Evolutionary conservation across 2,329 filamentous ascomycete genomes (phyloP).

Genomic region (Penicillium janthinellum): DNA sequence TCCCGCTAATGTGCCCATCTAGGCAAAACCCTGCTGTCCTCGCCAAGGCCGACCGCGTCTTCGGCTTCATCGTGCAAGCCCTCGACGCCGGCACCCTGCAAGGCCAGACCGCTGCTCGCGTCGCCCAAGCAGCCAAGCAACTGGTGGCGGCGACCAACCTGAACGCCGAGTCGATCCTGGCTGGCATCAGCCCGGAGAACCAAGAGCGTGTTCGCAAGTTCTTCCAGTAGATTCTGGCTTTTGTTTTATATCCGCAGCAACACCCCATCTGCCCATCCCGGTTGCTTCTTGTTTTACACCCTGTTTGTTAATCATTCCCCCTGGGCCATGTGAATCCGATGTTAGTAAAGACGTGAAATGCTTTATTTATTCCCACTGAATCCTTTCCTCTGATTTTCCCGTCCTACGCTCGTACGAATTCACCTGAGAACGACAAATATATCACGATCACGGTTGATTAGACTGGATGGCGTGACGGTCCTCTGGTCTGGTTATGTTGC

Average conservation of each 20-base stretch:
- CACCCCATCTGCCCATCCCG: constrained; percentile 1
- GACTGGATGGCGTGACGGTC: neutral
- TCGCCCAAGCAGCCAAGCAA: constrained; percentile 75
- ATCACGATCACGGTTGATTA: neutral
- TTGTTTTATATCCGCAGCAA: constrained; percentile 26
- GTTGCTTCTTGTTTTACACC: constrained; percentile 3
- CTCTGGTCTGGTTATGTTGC: neutral
- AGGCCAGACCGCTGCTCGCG: constrained; percentile 75
- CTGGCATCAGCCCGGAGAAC: constrained; percentile 74
- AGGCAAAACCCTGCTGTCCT: constrained; percentile 86
- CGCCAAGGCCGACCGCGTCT: constrained; percentile 75
- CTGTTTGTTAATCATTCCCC: constrained; percentile 26
- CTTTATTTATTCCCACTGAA: constrained; percentile 18
- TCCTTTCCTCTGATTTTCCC: neutral
- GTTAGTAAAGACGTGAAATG: constrained; percentile 25
- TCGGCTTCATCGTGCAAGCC: constrained; percentile 81
- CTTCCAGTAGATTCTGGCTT: constrained; percentile 61
- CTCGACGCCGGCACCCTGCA: constrained; percentile 89
- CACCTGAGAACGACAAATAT: no score
- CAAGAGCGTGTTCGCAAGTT: constrained; percentile 78
- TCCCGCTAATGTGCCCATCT: constrained; percentile 12
- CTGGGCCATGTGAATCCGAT: constrained; percentile 29
- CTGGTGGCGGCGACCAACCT: constrained; percentile 73
- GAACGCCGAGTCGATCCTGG: constrained; percentile 74
- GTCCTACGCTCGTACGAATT: neutral